Evolutionary conservation across 306 rosid species (phyloP), one percentile per base, ranked within the genome.

Genomic region (Dryas octopetala): DNA sequence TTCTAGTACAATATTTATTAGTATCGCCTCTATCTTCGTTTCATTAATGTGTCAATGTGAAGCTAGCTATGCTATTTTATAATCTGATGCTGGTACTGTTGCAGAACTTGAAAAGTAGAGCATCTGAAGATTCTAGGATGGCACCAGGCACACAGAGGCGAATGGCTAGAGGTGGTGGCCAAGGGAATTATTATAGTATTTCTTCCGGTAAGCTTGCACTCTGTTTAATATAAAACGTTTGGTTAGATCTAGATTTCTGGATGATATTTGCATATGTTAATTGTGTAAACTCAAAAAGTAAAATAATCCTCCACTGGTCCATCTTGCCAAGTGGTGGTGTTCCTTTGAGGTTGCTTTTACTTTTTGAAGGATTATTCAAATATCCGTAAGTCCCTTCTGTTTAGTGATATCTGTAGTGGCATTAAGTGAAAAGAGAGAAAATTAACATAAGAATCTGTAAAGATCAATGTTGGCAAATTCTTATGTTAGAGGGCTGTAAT

Each of bases 141-240:
- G 70, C 77, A 76, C 84, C 79, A 62, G 86, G 81, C 15, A 74
- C 79, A 23, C 87, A 79, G 40, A 89, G 91, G 84, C 86, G 88
- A 80, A 83, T 85, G 43, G 82, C 78, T 75, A 82, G 92, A 79
- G 89, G 89, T 83, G 80, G 88, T 62, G 79, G 82, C 84, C 91
- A 82, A 32, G 93, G 93, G 65, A 85, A 85, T 57, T 79, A 81
- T 85, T 78, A 82, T 61, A 77, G 81, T 46, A 80, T 74, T 49
- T 82, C 81, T 69, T 55, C 73, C 59, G 88, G 91, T 72, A 79
- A 26, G 8, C 51, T 65, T 77, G 32, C 9, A 6, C 15, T 43
- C 60, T 73, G n/a, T 47, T 41, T 60, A 46, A n/a, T 10, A 47
- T 1, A 0, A 6, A 45, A 46, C 4, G 49, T 46, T 0, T 46